These are phyloP conservation scores for Ophioceras dolichostomum DNA, from an alignment of 2,329 filamentous ascomycete species.

Conservation along the genomic window DNA sequence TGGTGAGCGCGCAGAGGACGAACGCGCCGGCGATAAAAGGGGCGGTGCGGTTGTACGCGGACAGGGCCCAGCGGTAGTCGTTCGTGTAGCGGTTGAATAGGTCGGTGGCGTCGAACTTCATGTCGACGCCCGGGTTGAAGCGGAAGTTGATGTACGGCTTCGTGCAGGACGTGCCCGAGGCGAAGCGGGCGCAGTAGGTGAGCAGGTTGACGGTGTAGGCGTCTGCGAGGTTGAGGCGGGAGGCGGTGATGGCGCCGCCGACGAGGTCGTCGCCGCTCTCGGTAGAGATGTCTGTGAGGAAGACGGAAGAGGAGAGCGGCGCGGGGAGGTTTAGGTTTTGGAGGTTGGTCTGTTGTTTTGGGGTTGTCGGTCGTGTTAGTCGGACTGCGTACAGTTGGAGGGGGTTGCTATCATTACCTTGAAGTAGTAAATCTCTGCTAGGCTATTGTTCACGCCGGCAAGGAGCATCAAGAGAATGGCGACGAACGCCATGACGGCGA, in stretches of 20 bases:
- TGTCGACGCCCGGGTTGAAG: slow-evolving; percentile 18
- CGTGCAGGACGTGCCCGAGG: slow-evolving; percentile 13
- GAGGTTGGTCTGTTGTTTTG: slow-evolving; percentile 19
- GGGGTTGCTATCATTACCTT: slow-evolving; percentile 12
- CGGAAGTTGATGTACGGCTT: slow-evolving; percentile 14
- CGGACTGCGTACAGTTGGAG: too few species aligned
- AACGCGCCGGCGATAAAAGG: slow-evolving; percentile 17
- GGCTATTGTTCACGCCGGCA: slow-evolving; percentile 8
- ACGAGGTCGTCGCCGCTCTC: slow-evolving; percentile 19
- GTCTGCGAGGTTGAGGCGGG: slow-evolving; percentile 14
- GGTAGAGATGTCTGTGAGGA: slow-evolving; percentile 18
- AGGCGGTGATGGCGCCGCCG: slow-evolving; percentile 14
- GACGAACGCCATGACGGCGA: slow-evolving; percentile 6
- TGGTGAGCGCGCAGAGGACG: slow-evolving; percentile 13
- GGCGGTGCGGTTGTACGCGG: slow-evolving; percentile 11
- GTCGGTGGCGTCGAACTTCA: slow-evolving; percentile 16
- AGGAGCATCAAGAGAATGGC: slow-evolving; percentile 8
- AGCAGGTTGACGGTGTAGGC: slow-evolving; percentile 19
- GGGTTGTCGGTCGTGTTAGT: not conserved
- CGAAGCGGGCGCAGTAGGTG: slow-evolving; percentile 16
- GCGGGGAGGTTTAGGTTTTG: slow-evolving; percentile 15
- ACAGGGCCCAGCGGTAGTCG: slow-evolving; percentile 12
- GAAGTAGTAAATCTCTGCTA: slow-evolving; percentile 16
- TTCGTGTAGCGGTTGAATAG: slow-evolving; percentile 9
- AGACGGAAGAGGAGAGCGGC: slow-evolving; percentile 16